Evolutionary conservation across 2,329 filamentous ascomycete species (phyloP).

Genomic region (Monilinia polystroma): DNA sequence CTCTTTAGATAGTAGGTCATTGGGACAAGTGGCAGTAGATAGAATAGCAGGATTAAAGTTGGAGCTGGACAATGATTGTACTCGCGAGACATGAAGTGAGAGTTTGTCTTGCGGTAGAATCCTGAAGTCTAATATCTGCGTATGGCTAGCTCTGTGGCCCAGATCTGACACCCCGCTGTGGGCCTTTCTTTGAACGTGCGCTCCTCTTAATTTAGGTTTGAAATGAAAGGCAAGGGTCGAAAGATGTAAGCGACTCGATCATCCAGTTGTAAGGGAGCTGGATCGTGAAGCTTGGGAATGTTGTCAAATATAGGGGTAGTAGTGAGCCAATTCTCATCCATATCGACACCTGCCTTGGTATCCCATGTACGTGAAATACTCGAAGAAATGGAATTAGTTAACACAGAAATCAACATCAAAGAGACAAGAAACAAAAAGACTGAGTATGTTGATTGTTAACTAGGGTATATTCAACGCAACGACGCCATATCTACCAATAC

Average conservation of each 20-base stretch:
- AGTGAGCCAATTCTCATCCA: neutral
- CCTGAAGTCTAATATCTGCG: too few species aligned
- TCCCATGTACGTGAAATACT: neutral
- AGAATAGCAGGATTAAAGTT: too few species aligned
- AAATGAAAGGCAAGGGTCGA: too few species aligned
- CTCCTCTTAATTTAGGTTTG: too few species aligned
- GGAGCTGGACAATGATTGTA: too few species aligned
- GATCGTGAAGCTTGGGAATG: neutral
- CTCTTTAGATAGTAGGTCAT: neutral
- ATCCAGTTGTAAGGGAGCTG: neutral
- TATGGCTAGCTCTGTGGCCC: too few species aligned
- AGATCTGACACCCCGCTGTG: too few species aligned
- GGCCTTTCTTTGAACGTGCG: too few species aligned
- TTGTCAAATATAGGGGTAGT: neutral
- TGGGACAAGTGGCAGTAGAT: neutral
- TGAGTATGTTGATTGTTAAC: conserved; percentile 23
- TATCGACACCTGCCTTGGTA: neutral
- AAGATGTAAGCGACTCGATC: too few species aligned
- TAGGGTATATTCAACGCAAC: conserved; percentile 36
- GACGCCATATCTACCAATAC: conserved; percentile 31
- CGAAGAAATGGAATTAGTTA: neutral
- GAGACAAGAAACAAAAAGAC: neutral
- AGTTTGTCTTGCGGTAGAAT: too few species aligned
- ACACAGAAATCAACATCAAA: neutral
- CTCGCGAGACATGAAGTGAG: too few species aligned